phyloP scores from a whole-genome alignment of 1,284 basidiomycete species.

The Apiotrichum montevideense region DNA sequence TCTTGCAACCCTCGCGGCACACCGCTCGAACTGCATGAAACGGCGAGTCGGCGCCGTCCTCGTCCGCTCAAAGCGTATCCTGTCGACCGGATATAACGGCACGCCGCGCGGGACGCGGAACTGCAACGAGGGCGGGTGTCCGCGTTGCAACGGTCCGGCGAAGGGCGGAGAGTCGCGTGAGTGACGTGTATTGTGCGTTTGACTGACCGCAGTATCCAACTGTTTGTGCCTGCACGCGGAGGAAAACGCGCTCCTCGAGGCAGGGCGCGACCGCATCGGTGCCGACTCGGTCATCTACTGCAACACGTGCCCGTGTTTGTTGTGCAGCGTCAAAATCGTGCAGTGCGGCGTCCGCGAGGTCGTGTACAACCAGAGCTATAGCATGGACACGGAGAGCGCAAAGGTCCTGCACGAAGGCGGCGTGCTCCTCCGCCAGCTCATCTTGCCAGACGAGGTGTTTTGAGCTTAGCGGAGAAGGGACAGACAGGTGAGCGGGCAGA shows the following conservation, averaged over 20 bases:
- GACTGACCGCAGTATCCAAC: slow-evolving; percentile 53
- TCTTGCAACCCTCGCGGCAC: slow-evolving; percentile 77
- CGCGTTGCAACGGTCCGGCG: slow-evolving; percentile 63
- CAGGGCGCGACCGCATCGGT: slow-evolving; percentile 77
- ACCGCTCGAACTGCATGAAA: slow-evolving; percentile 95
- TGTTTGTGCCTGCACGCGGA: slow-evolving; percentile 97
- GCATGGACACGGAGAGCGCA: slow-evolving; percentile 84
- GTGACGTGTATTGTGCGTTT: slow-evolving; percentile 12
- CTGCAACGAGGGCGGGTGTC: slow-evolving; percentile 81
- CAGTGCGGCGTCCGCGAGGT: slow-evolving; percentile 90
- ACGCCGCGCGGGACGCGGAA: slow-evolving; percentile 84
- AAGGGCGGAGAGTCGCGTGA: slow-evolving; percentile 52
- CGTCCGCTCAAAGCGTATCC: slow-evolving; percentile 71
- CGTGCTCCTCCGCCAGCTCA: slow-evolving; percentile 62
- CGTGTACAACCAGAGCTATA: slow-evolving; percentile 92
- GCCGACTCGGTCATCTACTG: slow-evolving; percentile 84
- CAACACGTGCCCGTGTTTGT: slow-evolving; percentile 81
- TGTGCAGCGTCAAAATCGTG: slow-evolving; percentile 88
- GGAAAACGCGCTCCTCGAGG: slow-evolving; percentile 93
- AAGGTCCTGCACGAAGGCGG: slow-evolving; percentile 69
- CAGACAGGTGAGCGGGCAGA: no score
- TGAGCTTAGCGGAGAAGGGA: not conserved
- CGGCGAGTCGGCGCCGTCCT: slow-evolving; percentile 88
- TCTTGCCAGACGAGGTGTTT: slow-evolving; percentile 27
- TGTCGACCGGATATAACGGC: slow-evolving; percentile 98